Conservation (phyloP, 129 eudicot genomes). For the Centaurea solstitialis region DNA sequence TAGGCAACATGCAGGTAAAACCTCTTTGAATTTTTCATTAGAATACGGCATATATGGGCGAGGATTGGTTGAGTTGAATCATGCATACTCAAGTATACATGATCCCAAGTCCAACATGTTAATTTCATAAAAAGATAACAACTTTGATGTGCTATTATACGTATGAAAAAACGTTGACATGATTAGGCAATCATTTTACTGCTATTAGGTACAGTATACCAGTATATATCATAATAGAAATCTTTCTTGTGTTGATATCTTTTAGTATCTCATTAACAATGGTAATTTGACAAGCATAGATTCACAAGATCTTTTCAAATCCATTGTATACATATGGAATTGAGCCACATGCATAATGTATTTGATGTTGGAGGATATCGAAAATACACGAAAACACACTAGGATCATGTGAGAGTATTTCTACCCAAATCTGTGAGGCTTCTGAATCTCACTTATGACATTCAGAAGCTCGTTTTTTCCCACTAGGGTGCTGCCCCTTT, state of each 20-base stretch:
- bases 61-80: neutral
- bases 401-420: no score
- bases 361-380: neutral
- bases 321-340: neutral
- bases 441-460: no score
- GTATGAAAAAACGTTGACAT: neutral
- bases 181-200: neutral
- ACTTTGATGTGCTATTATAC: neutral
- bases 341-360: neutral
- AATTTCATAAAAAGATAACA: neutral
- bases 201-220: neutral
- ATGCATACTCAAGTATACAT: neutral
- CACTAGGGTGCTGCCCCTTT: no score
- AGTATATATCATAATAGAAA: neutral
- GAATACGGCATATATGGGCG: neutral
- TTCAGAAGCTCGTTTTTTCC: no score
- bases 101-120: neutral
- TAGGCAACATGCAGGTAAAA: constrained; percentile 85
- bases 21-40: neutral
- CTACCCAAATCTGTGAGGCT: no score
- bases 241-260: neutral
- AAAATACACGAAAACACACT: no score
- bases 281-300: neutral
- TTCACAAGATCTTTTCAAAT: neutral
- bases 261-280: neutral